Evolutionary conservation across 371 early-diverging fungal genomes (phyloP).

Genomic region (Mucor racemosus): DNA sequence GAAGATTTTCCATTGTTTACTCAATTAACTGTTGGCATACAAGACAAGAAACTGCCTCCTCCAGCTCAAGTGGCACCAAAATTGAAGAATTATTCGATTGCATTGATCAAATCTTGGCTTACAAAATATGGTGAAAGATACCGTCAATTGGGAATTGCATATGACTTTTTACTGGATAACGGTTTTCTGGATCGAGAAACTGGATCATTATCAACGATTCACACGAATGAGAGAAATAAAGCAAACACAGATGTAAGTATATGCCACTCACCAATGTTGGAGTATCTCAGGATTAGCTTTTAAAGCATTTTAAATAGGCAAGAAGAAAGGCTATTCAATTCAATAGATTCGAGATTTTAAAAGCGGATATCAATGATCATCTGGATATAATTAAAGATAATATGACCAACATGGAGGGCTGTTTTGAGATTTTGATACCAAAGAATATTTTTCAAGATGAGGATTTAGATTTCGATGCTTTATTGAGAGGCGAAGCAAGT

Average conservation of each 20-base stretch:
- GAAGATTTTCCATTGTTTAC: slow-evolving; percentile 62
- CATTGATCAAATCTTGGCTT: slow-evolving; percentile 62
- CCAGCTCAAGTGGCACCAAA: slow-evolving; percentile 58
- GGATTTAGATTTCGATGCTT: slow-evolving; percentile 40
- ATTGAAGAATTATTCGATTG: slow-evolving; percentile 56
- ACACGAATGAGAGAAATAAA: slow-evolving; percentile 22
- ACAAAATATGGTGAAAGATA: slow-evolving; percentile 60
- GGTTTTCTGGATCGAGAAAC: slow-evolving; percentile 22
- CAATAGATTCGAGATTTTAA: slow-evolving; percentile 46
- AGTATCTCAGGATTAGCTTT: background rate
- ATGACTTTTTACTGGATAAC: slow-evolving; percentile 54
- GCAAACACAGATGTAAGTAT: slow-evolving; percentile 30
- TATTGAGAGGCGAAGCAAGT: slow-evolving; percentile 33
- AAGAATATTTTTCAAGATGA: slow-evolving; percentile 29
- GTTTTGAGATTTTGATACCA: slow-evolving; percentile 66
- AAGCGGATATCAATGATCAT: slow-evolving; percentile 47
- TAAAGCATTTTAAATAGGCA: slow-evolving; percentile 18
- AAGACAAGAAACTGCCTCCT: slow-evolving; percentile 59
- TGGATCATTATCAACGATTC: slow-evolving; percentile 24
- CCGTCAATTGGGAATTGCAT: slow-evolving; percentile 55
- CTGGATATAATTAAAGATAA: slow-evolving; percentile 56
- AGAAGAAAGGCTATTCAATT: slow-evolving; percentile 45
- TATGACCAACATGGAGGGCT: slow-evolving; percentile 57
- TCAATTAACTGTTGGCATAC: slow-evolving; percentile 63
- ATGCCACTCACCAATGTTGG: too few species aligned